These are phyloP conservation scores for Albugo candida DNA, from an alignment of 352 stramenopile species.

Conservation along the genomic window DNA sequence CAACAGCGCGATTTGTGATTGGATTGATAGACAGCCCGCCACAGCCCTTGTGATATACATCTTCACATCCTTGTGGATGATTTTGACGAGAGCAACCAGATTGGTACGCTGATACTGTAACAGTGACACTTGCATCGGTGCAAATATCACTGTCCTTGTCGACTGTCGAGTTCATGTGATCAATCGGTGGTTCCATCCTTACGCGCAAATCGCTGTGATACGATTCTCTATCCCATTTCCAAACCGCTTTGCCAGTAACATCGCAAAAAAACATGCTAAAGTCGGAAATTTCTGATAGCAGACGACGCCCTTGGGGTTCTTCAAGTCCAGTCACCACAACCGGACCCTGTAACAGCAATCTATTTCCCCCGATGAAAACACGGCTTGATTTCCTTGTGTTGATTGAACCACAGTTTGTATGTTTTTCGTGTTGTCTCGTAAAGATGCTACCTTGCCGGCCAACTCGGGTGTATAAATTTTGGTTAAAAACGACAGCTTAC, in stretches of 20 bases:
- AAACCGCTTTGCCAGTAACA: constrained; percentile 48
- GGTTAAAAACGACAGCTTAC: constrained; percentile 16
- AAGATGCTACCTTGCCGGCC: constrained; percentile 21
- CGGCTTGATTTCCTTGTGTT: constrained; percentile 12
- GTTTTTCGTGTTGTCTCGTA: constrained; percentile 27
- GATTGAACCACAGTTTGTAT: constrained; percentile 40
- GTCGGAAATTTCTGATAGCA: constrained; percentile 6
- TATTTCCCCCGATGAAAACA: too few relatives aligned
- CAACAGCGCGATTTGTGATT: constrained; percentile 35
- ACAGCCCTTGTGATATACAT: constrained; percentile 60
- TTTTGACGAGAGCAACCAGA: constrained; percentile 47
- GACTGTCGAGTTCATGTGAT: neutral
- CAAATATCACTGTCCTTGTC: constrained; percentile 7
- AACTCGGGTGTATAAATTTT: constrained; percentile 31
- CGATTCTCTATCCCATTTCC: constrained; percentile 38
- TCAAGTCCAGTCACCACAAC: constrained; percentile 2
- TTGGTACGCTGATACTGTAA: constrained; percentile 44
- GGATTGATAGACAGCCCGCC: constrained; percentile 55
- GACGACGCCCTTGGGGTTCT: constrained; percentile 23
- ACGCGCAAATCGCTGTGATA: constrained; percentile 13
- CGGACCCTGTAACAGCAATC: too few relatives aligned
- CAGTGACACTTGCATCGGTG: constrained; percentile 15
- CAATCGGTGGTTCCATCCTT: constrained; percentile 19
- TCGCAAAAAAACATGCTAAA: constrained; percentile 26
- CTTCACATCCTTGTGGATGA: constrained; percentile 33